Conservation (phyloP, 306 rosid species). For the Delonix regia region DNA sequence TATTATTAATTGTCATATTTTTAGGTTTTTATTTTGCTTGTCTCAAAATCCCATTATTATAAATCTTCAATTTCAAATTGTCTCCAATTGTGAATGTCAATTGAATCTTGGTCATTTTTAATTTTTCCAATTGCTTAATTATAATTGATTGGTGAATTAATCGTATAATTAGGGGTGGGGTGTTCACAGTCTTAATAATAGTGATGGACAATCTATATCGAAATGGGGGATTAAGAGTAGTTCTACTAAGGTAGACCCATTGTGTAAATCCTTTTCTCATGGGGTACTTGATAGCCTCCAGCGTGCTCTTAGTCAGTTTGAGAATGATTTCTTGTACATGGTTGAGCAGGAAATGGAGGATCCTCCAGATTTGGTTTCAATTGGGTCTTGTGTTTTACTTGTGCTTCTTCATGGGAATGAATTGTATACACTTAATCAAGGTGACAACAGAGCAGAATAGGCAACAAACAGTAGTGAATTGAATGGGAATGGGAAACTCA, state of each 20-base stretch:
- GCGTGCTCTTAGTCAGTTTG: conserved; percentile 74
- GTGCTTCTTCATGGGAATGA: conserved; percentile 88
- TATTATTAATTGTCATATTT: no score
- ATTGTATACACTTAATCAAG: conserved; percentile 85
- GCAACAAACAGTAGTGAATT: conserved; percentile 54
- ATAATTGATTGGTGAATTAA: no score
- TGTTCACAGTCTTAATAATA: conserved; percentile 33
- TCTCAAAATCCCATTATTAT: no score
- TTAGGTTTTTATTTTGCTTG: no score
- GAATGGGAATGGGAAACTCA: conserved; percentile 48
- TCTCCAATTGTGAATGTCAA: no score
- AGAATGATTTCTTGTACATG: conserved; percentile 91
- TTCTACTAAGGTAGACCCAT: conserved; percentile 36
- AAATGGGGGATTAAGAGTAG: conserved; percentile 29
- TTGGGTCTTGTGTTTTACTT: conserved; percentile 91
- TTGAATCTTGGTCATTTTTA: no score
- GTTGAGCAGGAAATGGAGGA: conserved; percentile 98
- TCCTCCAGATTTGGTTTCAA: conserved; percentile 92
- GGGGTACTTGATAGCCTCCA: conserved; percentile 77
- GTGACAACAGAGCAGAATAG: conserved; percentile 91
- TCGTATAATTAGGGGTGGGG: no score
- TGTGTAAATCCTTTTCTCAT: conserved; percentile 49
- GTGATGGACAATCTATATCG: conserved; percentile 36
- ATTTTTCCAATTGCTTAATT: no score
- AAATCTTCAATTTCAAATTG: no score